Conservation (phyloP, 306 rosid species). For the Trifolium repens region DNA sequence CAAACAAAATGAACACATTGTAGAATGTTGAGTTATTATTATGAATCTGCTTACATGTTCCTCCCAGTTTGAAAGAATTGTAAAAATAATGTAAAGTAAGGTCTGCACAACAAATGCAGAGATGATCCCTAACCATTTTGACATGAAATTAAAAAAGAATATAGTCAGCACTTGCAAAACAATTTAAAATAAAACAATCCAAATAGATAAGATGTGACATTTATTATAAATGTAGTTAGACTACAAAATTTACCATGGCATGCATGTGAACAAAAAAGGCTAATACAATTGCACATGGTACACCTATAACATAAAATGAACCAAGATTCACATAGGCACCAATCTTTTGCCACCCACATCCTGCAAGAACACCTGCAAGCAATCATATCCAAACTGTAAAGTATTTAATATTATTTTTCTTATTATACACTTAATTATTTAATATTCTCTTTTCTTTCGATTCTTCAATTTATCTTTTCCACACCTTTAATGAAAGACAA, state of each 20-base stretch:
- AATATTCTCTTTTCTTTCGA: too few relatives aligned
- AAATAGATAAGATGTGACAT: not conserved
- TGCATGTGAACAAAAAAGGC: slow-evolving; percentile 43
- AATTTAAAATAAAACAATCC: not conserved
- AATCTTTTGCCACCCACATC: slow-evolving; percentile 48
- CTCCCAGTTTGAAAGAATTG: slow-evolving; percentile 67
- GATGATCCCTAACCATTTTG: slow-evolving; percentile 68
- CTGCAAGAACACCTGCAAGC: slow-evolving; percentile 43
- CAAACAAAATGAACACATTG: not conserved
- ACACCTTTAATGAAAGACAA: too few relatives aligned
- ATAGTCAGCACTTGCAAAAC: not conserved
- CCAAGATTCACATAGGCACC: slow-evolving; percentile 50
- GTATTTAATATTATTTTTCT: too few relatives aligned
- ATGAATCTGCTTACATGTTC: slow-evolving; percentile 51
- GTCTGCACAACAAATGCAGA: slow-evolving; percentile 68
- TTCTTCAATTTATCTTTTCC: too few relatives aligned
- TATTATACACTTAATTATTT: too few relatives aligned
- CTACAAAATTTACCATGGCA: slow-evolving; percentile 30
- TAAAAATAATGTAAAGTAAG: slow-evolving; percentile 46
- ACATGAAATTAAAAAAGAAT: not conserved
- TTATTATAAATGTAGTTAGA: not conserved
- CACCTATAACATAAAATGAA: slow-evolving; percentile 46
- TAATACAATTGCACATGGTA: slow-evolving; percentile 42
- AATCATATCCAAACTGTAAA: not conserved
- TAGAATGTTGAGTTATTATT: not conserved